Conservation (phyloP, 495 filamentous ascomycete species). For the Podospora comata region DNA sequence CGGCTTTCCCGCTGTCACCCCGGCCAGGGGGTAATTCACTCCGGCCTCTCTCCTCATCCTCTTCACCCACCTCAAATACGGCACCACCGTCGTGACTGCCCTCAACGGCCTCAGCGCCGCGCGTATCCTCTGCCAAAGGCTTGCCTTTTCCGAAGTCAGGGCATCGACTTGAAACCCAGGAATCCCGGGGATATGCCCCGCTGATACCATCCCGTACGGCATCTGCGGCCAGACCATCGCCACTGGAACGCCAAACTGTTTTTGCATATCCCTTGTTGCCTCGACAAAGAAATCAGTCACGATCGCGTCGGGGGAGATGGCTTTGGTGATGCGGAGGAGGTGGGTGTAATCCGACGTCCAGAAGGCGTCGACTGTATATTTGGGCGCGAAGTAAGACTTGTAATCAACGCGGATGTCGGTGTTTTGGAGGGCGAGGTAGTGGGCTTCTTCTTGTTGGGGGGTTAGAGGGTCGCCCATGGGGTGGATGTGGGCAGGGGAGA, state of each 20-base stretch:
- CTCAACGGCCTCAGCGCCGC: constrained; percentile 30
- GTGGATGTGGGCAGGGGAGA: constrained; percentile 19
- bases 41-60: constrained; percentile 34
- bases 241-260: constrained; percentile 35
- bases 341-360: constrained; percentile 38
- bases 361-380: constrained; percentile 37
- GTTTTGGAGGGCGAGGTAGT: constrained; percentile 33
- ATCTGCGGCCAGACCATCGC: constrained; percentile 39
- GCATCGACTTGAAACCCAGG: constrained; percentile 39
- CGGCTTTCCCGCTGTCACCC: constrained; percentile 29
- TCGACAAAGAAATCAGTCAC: constrained; percentile 42
- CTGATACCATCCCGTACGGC: constrained; percentile 37
- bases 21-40: constrained; percentile 25
- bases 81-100: constrained; percentile 26
- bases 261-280: constrained; percentile 35
- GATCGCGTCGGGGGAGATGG: constrained; percentile 34
- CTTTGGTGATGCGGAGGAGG: constrained; percentile 27
- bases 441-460: constrained; percentile 17
- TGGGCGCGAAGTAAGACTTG: constrained; percentile 29
- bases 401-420: constrained; percentile 35
- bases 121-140: constrained; percentile 33
- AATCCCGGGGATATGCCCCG: constrained; percentile 39
- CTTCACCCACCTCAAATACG: constrained; percentile 27
- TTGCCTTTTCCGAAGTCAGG: constrained; percentile 36
- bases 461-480: constrained; percentile 23